Evolutionary conservation across 1,284 basidiomycete species (phyloP).

Genomic region (Leccinum laetum): DNA sequence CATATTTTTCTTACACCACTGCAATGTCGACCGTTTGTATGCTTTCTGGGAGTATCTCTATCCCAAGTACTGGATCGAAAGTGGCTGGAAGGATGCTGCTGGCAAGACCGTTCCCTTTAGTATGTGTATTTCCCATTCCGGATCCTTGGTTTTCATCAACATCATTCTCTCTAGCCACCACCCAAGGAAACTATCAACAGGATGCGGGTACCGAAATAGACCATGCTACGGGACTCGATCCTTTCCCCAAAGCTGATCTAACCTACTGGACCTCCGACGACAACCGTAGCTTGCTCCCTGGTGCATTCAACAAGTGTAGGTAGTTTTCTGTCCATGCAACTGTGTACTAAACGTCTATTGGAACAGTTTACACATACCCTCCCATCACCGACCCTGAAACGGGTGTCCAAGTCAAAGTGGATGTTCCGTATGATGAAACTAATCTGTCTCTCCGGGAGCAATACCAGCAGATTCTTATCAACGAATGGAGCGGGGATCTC

Average conservation of each 20-base stretch:
- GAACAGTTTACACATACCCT: constrained; percentile 22
- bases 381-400: constrained; percentile 10
- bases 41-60: constrained; percentile 22
- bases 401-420: constrained; percentile 12
- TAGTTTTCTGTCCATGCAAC: neutral
- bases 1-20: constrained; percentile 19
- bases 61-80: constrained; percentile 16
- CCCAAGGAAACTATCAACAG: constrained; percentile 1
- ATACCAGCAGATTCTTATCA: constrained; percentile 7
- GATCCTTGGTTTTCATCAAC: neutral
- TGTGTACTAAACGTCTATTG: neutral
- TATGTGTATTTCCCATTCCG: neutral
- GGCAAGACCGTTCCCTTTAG: constrained; percentile 8
- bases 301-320: constrained; percentile 7
- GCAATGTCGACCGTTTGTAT: constrained; percentile 22
- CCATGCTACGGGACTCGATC: constrained; percentile 5
- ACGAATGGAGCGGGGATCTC: constrained; percentile 6
- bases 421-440: constrained; percentile 12
- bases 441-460: constrained; percentile 13
- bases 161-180: constrained; percentile 1
- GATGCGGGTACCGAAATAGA: constrained; percentile 1
- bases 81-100: constrained; percentile 11
- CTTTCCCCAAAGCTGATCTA: constrained; percentile 8
- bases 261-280: constrained; percentile 16
- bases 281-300: constrained; percentile 4